Percentiles rank a stretch among this genome's conserved stretches.
These are phyloP conservation scores for Bruguiera gymnorhiza DNA, from an alignment of 345 rosid genomes.

Conservation along the genomic window DNA sequence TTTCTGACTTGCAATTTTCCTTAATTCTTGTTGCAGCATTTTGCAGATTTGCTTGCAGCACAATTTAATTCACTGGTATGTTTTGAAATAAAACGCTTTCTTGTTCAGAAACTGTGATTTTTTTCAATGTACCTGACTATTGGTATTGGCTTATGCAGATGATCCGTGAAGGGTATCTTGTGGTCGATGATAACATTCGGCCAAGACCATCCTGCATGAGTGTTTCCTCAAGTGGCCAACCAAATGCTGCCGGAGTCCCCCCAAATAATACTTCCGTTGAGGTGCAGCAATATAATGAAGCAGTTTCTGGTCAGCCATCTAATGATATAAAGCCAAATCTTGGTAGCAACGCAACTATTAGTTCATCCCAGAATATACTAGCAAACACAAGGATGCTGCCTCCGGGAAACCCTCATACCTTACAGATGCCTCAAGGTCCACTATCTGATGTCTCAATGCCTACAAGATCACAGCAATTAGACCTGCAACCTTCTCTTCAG, in stretches of 20 bases:
- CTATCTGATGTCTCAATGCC: constrained; percentile 63
- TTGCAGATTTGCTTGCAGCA: constrained; percentile 78
- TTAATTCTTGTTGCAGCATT: constrained; percentile 51
- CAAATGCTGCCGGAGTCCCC: constrained; percentile 41
- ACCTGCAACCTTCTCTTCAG: constrained; percentile 48
- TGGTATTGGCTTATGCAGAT: constrained; percentile 50
- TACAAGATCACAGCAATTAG: constrained; percentile 57
- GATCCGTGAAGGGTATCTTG: constrained; percentile 52
- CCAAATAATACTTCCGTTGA: constrained; percentile 51
- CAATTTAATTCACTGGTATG: constrained; percentile 73
- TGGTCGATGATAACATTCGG: constrained; percentile 53
- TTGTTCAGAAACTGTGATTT: constrained; percentile 7
- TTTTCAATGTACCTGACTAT: constrained; percentile 12
- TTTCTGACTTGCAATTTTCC: constrained; percentile 31
- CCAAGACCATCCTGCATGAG: constrained; percentile 47
- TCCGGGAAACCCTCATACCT: constrained; percentile 62
- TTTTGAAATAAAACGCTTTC: constrained; percentile 4
- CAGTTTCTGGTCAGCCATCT: constrained; percentile 49
- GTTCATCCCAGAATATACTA: constrained; percentile 44
- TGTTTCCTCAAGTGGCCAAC: constrained; percentile 49
- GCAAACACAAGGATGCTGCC: constrained; percentile 69
- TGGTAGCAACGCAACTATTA: constrained; percentile 43
- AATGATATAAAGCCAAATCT: constrained; percentile 50
- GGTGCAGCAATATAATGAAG: constrained; percentile 57
- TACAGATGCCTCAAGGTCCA: constrained; percentile 72